Conservation (phyloP, 768 basidiomycete species). For the Hygrocybe punicea region DNA sequence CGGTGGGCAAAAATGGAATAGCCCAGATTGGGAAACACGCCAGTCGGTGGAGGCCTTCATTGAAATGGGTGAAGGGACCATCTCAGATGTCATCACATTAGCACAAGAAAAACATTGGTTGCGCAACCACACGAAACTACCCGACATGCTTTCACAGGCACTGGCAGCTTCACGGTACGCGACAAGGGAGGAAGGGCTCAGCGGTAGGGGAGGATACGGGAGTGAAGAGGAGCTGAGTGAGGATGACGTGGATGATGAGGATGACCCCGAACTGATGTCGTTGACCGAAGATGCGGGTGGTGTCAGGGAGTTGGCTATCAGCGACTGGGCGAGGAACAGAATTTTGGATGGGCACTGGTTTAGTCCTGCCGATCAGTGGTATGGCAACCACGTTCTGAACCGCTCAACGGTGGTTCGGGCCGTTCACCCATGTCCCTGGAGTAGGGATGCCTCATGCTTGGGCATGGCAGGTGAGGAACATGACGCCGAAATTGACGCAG, state of each 20-base stretch:
- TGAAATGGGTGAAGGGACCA: constrained; percentile 67
- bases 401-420: constrained; percentile 38
- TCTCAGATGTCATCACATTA: constrained; percentile 55
- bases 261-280: constrained; percentile 42
- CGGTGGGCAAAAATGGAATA: constrained; percentile 41
- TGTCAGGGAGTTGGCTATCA: constrained; percentile 55
- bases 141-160: constrained; percentile 64
- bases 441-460: constrained; percentile 30
- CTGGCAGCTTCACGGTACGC: constrained; percentile 45
- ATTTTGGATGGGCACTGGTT: constrained; percentile 77
- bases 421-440: constrained; percentile 65
- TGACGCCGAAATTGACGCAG: constrained; percentile 16
- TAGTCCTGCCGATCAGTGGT: constrained; percentile 71
- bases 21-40: constrained; percentile 63
- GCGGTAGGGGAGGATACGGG: constrained; percentile 12
- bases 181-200: constrained; percentile 8
- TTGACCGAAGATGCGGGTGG: constrained; percentile 39
- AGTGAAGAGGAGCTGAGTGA: constrained; percentile 23
- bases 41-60: constrained; percentile 68
- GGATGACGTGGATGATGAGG: constrained; percentile 42
- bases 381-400: constrained; percentile 40
- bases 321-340: constrained; percentile 67
- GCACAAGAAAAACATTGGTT: constrained; percentile 75
- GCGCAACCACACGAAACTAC: constrained; percentile 57
- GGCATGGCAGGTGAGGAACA: constrained; percentile 23